A percentile compares a stretch with the other conserved stretches of the same genome.
These are phyloP conservation scores for Rhodotorula babjevae DNA, from an alignment of 768 basidiomycete species.

Conservation along the genomic window DNA sequence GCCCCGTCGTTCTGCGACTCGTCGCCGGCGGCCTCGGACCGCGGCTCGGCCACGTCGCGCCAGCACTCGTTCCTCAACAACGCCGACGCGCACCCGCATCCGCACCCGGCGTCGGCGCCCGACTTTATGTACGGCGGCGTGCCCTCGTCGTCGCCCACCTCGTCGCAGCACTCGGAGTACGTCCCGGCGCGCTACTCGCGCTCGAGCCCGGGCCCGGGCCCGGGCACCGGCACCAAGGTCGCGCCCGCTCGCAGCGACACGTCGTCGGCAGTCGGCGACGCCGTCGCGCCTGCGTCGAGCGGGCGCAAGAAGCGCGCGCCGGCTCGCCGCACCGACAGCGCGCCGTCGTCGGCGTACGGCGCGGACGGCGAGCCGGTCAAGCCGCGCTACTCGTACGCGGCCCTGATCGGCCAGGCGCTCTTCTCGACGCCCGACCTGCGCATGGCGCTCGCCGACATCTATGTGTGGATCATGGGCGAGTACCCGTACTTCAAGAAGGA, in stretches of 20 bases:
- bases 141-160: constrained; percentile 27
- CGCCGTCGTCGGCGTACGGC: background rate
- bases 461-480: constrained; percentile 88
- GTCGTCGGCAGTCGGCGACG: background rate
- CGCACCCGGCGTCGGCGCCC: constrained; percentile 32
- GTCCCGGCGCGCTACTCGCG: constrained; percentile 14
- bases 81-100: background rate
- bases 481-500: constrained; percentile 90
- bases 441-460: constrained; percentile 90
- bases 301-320: constrained; percentile 4
- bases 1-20: constrained; percentile 40
- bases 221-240: too few relatives aligned
- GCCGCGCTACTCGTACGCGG: constrained; percentile 86
- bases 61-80: background rate
- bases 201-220: constrained; percentile 27
- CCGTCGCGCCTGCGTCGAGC: background rate
- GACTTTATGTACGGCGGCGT: constrained; percentile 29
- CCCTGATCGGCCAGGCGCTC: constrained; percentile 90
- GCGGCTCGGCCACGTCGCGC: constrained; percentile 6
- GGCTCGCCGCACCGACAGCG: background rate
- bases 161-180: constrained; percentile 31
- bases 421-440: constrained; percentile 75
- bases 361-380: constrained; percentile 7
- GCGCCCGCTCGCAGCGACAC: background rate
- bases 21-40: constrained; percentile 24